Evolutionary conservation across 345 rosid species (phyloP), one percentile per base, ranked within the genome.

Genomic region (Eucalyptus regnans): DNA sequence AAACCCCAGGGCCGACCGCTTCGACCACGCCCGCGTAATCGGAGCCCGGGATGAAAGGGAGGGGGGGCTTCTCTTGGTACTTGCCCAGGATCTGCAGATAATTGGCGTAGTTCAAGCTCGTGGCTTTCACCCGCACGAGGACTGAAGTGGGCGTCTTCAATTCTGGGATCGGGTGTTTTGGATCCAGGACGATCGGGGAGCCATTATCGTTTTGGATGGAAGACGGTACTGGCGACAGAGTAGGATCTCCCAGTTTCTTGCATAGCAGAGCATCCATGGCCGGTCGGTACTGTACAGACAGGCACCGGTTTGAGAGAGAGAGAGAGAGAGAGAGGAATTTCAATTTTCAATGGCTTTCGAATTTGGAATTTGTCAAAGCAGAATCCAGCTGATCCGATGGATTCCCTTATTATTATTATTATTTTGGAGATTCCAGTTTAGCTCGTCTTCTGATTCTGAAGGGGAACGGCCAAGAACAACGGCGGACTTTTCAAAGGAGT

Each of bases 51-150:
- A 97, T 92, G 94, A 97, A 98, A 71, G 99, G 99, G 17, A 98
- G 92, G 3, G 95, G 92, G 58, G 93, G 94, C 91, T 95, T 97
- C 93, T 98, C 98, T 88, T 97, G 99, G 91, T 96, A 97, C 85
- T 96, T 95, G 46, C 99, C 99, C 83, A 94, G 90, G 27, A 98
- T 93, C 93, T 98, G 99, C 89, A 98, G 95, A 93, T 96, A 98
- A 91, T 98, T 97, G 62, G 98, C 98, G 91, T 90, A 97, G 93
- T 97, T 98, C 95, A 98, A 92, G 97, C 99, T 98, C 80, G 99
- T 96, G 18, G 99, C 99, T 86, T 89, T 95, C 52, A 98, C 97
- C 48, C 93, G 94, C 62, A 98, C 95, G 84, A 99, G 94, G 86
- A 97, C 98, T 3, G 95, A 91, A 3, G 94, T 95, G 22, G 95